Evolutionary conservation across 2,329 filamentous ascomycete species (phyloP), one percentile per base, ranked within the genome.

Genomic region (Aspergillus brasiliensis): DNA sequence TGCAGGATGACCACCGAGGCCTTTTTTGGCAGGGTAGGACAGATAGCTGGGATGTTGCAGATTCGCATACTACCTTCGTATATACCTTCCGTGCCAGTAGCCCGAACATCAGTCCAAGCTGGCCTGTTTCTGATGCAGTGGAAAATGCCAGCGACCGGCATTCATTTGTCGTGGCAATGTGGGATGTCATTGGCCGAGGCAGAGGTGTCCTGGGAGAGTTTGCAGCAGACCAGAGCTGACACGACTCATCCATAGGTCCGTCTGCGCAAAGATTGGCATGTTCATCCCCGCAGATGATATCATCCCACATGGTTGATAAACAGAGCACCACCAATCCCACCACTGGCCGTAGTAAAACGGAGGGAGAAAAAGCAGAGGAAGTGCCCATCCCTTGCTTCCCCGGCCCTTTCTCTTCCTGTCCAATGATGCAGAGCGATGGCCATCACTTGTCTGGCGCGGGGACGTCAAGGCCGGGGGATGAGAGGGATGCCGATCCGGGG

Each of bases 291-390:
- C 34, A 21, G 40, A 63, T 61, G 61, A 63, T 47, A 42, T 63
- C 61, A 63, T 61, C 23, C 48, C 53, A 59, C 59, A 61, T 63
- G 61, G 58, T 56, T 27, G 34, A 51, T 13, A 51, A 52, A 56
- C 23, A 19, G 7, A 57, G 31, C 31, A 34, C 31, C 31, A 34
- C 31, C 31, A 34, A 34, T 34, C 31, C 11, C 31, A 11, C 11
- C 31, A 13, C 10, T 34, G 31, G 10, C 11, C 10, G 31, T 34
- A 34, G 4, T 13, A 34, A 34, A 15, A 3, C 13, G 31, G 11
- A 11, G 11, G 11, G 6, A 11, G 10, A 11, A 13, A 34, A 34
- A 15, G 10, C 10, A 11, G 13, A 34, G 31, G 31, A 34, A 34
- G 11, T 34, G 31, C 19, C 5, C 13, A 28, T 40, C 53, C 49